Evolutionary conservation across 495 filamentous ascomycete species (phyloP).

Genomic region (Filosporella fistucella): DNA sequence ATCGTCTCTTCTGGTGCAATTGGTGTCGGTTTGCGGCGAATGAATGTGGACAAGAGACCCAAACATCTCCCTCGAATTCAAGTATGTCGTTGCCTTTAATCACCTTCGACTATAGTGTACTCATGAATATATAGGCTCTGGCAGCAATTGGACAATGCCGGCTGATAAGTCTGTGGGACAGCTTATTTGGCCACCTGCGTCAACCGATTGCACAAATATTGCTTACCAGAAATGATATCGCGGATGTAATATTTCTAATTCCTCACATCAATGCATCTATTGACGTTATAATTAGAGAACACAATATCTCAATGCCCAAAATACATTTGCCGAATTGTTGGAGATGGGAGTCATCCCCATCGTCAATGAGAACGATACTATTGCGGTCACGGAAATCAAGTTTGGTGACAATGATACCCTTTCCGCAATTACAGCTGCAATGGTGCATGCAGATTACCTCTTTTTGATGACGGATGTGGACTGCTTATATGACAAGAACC

Average conservation of each 20-base stretch:
- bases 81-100: slow-evolving; percentile 33
- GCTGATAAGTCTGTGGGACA: slow-evolving; percentile 94
- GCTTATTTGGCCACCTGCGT: slow-evolving; percentile 76
- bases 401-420: slow-evolving; percentile 98
- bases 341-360: slow-evolving; percentile 97
- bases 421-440: slow-evolving; percentile 92
- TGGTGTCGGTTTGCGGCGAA: slow-evolving; percentile 81
- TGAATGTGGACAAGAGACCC: slow-evolving; percentile 85
- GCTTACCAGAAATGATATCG: slow-evolving; percentile 94
- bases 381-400: slow-evolving; percentile 97
- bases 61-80: slow-evolving; percentile 84
- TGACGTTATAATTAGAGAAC: slow-evolving; percentile 54
- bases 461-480: slow-evolving; percentile 99
- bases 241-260: slow-evolving; percentile 58
- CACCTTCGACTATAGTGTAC: slow-evolving; percentile 1
- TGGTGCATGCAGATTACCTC: slow-evolving; percentile 94
- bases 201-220: slow-evolving; percentile 94
- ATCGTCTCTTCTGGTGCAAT: slow-evolving; percentile 97
- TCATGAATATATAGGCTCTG: slow-evolving; percentile 55
- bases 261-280: not conserved
- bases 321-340: slow-evolving; percentile 83
- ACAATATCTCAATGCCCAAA: slow-evolving; percentile 94
- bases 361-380: slow-evolving; percentile 97
- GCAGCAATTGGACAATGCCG: slow-evolving; percentile 95
- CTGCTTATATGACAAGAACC: slow-evolving; percentile 94